Conservation (phyloP, 1,139 yeast species). For the Pichia sp. region DNA sequence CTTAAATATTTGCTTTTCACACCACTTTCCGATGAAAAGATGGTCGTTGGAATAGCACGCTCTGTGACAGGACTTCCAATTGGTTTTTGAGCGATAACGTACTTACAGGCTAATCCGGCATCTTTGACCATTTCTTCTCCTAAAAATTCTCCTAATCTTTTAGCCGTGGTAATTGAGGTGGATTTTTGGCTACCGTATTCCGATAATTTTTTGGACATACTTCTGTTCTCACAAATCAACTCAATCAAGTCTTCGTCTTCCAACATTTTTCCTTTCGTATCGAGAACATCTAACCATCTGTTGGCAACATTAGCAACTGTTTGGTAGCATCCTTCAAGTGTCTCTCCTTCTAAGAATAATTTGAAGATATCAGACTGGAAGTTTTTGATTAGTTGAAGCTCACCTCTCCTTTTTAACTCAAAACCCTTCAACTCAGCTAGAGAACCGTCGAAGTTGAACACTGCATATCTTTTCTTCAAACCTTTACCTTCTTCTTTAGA, state of each 20-base stretch:
- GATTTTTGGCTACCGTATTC: constrained; percentile 92
- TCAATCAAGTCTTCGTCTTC: constrained; percentile 94
- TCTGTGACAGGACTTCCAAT: constrained; percentile 88
- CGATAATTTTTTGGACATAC: constrained; percentile 87
- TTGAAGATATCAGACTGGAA: constrained; percentile 95
- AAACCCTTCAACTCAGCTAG: constrained; percentile 95
- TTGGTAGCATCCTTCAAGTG: constrained; percentile 74
- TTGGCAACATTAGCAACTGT: constrained; percentile 93
- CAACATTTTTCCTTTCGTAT: constrained; percentile 77
- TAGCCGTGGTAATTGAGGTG: constrained; percentile 93
- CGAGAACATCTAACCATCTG: constrained; percentile 92
- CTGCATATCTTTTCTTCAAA: constrained; percentile 93
- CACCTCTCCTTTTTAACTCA: constrained; percentile 96
- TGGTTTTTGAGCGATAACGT: constrained; percentile 85
- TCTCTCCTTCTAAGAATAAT: constrained; percentile 78
- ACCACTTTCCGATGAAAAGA: constrained; percentile 74
- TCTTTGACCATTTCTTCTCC: constrained; percentile 98
- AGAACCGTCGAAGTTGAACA: constrained; percentile 90
- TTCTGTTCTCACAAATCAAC: constrained; percentile 91
- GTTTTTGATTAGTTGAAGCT: constrained; percentile 84
- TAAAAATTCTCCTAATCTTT: constrained; percentile 85
- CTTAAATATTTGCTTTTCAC: constrained; percentile 64
- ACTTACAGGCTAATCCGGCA: constrained; percentile 93
- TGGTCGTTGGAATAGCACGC: constrained; percentile 94
- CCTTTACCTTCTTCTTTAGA: constrained; percentile 98